Evolutionary conservation across 129 eudicot species (phyloP).

Genomic region (Chrysanthemum makinoi): DNA sequence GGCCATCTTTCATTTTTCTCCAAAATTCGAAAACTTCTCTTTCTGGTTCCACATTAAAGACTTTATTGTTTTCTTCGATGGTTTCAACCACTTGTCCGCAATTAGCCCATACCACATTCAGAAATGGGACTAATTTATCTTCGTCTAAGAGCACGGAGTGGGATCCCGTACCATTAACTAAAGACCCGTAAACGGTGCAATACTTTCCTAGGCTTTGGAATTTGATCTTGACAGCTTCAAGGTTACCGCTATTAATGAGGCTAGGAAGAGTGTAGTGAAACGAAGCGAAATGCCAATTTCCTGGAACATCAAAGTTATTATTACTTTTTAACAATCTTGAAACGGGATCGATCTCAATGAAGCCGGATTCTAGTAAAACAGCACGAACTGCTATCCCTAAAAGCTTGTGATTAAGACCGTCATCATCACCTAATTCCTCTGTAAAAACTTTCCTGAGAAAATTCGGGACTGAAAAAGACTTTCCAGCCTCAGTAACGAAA

Average conservation of each 20-base stretch:
- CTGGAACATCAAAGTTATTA: constrained; percentile 40
- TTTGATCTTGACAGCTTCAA: constrained; percentile 43
- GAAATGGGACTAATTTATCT: constrained; percentile 48
- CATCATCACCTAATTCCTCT: constrained; percentile 51
- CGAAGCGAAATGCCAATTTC: constrained; percentile 46
- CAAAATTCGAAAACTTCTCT: constrained; percentile 69
- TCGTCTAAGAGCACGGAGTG: constrained; percentile 50
- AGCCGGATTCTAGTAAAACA: constrained; percentile 72
- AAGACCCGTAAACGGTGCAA: constrained; percentile 66
- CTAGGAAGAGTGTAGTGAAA: constrained; percentile 65
- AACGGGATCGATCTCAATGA: constrained; percentile 52
- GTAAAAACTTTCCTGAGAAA: constrained; percentile 60
- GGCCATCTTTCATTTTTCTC: constrained; percentile 62
- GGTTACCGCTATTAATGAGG: constrained; percentile 16
- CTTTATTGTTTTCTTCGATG: constrained; percentile 22
- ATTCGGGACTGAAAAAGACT: constrained; percentile 65
- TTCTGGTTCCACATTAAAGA: constrained; percentile 33
- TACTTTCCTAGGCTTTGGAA: constrained; percentile 62
- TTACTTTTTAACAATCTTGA: constrained; percentile 27
- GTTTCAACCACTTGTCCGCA: constrained; percentile 40
- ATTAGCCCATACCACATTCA: constrained; percentile 70
- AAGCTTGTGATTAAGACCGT: constrained; percentile 52
- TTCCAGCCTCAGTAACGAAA: constrained; percentile 32
- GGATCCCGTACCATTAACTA: constrained; percentile 41
- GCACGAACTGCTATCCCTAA: constrained; percentile 76